Evolutionary conservation across 306 rosid species (phyloP), one percentile per base, ranked within the genome.

Genomic region (Dicorynia guianensis): DNA sequence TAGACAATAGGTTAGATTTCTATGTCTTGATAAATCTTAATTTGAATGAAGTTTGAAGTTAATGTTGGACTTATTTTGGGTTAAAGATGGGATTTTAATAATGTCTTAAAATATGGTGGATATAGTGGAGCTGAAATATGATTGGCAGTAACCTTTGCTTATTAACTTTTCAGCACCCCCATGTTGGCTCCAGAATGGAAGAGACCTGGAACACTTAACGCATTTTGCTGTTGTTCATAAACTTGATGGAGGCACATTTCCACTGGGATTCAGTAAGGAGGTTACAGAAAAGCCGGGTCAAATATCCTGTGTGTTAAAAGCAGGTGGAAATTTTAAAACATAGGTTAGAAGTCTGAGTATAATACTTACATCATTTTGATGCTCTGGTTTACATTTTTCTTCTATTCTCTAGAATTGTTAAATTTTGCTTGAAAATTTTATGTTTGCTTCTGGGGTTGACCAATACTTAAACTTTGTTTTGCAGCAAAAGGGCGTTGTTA

Each of bases 401-500:
- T 60, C 1, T 48, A 69, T 54, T 30, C 12, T 66, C 17, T 14
- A 47, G 34, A 13, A 63, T 39, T 66, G 43, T 57, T 10, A 47
- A 18, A 11, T 55, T n/a, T 49, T 56, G 53, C 33, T 62, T 47
- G 20, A 71, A 64, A 77, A 33, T 70, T 54, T 54, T 46, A 55
- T 69, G 69, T 64, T 63, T 56, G 42, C 54, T 72, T 80, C 64
- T 71, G 67, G 57, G 30, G 38, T 72, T 89, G 80, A 78, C 77
- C 48, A 70, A 49, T 76, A 46, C n/a, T 63, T 54, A 62, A 43
- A 36, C 54, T 79, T 76, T 74, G 19, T 76, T 72, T 90, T 80
- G 87, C 97, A 95, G 97, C 82, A 97, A 92, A 63, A 85, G 99
- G 76, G 97, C 97, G 76, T 86, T 95, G 89, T 83, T 95, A 63